Percentiles rank a stretch among this genome's conserved stretches.
These are phyloP conservation scores for Geranium brycei DNA, from an alignment of 345 rosid species.

Conservation along the genomic window DNA sequence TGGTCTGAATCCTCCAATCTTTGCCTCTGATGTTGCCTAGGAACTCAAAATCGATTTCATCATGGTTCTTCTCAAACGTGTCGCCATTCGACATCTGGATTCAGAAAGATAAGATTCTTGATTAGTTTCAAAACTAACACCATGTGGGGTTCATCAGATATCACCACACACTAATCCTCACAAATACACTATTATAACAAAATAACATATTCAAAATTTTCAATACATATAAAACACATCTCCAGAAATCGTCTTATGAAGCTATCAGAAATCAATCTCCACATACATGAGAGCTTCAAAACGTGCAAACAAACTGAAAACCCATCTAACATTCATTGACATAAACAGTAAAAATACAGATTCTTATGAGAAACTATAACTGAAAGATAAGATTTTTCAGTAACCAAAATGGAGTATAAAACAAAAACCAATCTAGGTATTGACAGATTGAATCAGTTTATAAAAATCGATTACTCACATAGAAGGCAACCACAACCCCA, in stretches of 20 bases:
- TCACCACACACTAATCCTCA: too few relatives aligned
- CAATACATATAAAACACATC: neutral
- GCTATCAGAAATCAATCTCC: neutral
- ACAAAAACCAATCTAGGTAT: slow-evolving; percentile 3
- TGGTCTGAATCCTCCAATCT: slow-evolving; percentile 98
- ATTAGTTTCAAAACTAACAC: neutral
- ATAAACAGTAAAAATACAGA: too few relatives aligned
- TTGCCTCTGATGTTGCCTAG: slow-evolving; percentile 94
- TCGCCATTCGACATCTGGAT: slow-evolving; percentile 94
- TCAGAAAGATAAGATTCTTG: neutral
- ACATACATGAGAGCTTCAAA: neutral
- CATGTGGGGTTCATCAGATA: neutral
- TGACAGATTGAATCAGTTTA: slow-evolving; percentile 2
- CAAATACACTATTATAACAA: neutral
- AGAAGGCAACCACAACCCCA: slow-evolving; percentile 96
- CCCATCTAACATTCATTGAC: too few relatives aligned
- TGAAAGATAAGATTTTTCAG: too few relatives aligned
- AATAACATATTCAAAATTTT: neutral
- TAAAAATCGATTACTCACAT: slow-evolving; percentile 38
- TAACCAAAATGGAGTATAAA: too few relatives aligned
- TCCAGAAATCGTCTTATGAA: neutral
- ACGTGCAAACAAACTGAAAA: too few relatives aligned
- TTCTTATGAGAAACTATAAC: neutral
- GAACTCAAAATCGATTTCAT: slow-evolving; percentile 97
- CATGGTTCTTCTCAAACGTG: slow-evolving; percentile 81